Evolutionary conservation across 768 basidiomycete genomes (phyloP).

Genomic region (Zangia roseola): DNA sequence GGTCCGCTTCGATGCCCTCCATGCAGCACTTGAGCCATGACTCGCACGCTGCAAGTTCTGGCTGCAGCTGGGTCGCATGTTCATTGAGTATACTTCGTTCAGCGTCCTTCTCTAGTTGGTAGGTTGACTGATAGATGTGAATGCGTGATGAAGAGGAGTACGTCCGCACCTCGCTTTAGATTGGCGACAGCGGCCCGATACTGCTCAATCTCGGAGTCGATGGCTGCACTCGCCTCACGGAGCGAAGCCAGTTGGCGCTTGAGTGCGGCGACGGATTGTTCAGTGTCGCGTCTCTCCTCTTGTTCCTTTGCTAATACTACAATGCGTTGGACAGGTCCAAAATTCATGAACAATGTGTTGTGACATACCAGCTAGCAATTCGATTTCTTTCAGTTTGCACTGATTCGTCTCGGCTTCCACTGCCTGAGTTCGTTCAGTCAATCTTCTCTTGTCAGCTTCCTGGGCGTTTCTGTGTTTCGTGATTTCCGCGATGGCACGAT

Average conservation of each 20-base stretch:
- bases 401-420: slow-evolving; percentile 69
- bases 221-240: slow-evolving; percentile 53
- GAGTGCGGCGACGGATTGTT: slow-evolving; percentile 56
- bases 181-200: slow-evolving; percentile 61
- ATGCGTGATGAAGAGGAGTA: background rate
- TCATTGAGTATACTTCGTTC: slow-evolving; percentile 57
- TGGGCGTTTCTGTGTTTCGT: slow-evolving; percentile 64
- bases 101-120: slow-evolving; percentile 57
- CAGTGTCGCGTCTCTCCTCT: slow-evolving; percentile 70
- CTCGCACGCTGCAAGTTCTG: slow-evolving; percentile 60
- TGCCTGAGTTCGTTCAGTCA: slow-evolving; percentile 58
- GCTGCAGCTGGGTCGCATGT: slow-evolving; percentile 49
- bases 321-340: background rate
- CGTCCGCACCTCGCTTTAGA: slow-evolving; percentile 57
- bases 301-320: slow-evolving; percentile 67
- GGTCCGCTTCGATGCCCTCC: slow-evolving; percentile 76
- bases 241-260: slow-evolving; percentile 66
- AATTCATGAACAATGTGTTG: background rate
- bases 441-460: slow-evolving; percentile 57
- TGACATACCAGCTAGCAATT: slow-evolving; percentile 69
- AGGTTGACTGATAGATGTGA: background rate
- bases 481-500: slow-evolving; percentile 67
- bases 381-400: slow-evolving; percentile 78
- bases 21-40: slow-evolving; percentile 58
- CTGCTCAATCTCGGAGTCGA: slow-evolving; percentile 73